Base-by-base conservation (phyloP, 1,284 basidiomycete species). In the Papiliotrema fonsecae region DNA sequence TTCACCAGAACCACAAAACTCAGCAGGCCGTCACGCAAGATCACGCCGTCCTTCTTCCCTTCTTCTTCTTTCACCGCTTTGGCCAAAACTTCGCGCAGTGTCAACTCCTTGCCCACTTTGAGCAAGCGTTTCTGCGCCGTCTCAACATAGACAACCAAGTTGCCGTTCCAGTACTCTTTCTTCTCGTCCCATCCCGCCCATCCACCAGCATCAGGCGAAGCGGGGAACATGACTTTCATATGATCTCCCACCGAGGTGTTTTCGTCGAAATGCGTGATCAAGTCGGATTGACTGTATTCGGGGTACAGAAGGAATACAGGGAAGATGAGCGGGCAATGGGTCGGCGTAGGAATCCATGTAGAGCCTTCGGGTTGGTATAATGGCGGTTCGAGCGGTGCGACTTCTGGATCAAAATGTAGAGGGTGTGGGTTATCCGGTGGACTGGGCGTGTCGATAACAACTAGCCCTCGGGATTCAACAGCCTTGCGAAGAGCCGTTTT, bases 241-340 rank as follows among this genome's bases (percentile, higher is more conserved):
- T 96, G 88, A 32, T 82, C 81, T 6, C 80, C 78, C 64, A 98
- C 88, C 1, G 88, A 81, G 1, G 88, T 86, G 57, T 87, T 81
- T 70, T 97, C 92, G 61, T 85, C 80, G 74, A 92, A 97, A 49
- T 85, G 79, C 13, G 86, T 79, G 59, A 97, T 87, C 51, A 93
- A 79, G 74, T 99, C 93, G 42, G 89, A 88, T 22, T 83, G 88
- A 26, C 84, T 81, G 62, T 93, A 78, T 70, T 90, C 85, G 2
- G 96, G 96, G 70, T 97, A 97, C 52, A 97, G 79, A 70, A 97
- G 85, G 75, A 96, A 88, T 19, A 88, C 84, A 4, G 94, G 92
- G 65, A 96, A 77, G 51, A 94, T 76, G 44, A 97, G 75, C 0
- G 86, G 82, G 65, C 75, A 86, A 77, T 61, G 59, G 6, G 61